phyloP scores from a whole-genome alignment of 192 early-diverging fungal species.

The Fimicolochytrium jonesii region DNA sequence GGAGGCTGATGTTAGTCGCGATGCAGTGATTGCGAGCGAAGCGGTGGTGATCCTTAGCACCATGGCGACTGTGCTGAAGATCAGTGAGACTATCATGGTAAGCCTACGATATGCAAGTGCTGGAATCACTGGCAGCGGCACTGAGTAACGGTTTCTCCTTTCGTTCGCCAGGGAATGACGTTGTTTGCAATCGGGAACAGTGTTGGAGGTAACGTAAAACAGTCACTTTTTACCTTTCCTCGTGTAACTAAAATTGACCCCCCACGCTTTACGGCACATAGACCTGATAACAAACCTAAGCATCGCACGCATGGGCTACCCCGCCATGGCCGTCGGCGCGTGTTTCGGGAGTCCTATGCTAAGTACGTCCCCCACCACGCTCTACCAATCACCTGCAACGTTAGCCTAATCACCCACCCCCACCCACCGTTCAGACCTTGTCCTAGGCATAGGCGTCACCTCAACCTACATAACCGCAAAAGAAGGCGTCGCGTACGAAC shows the following conservation, averaged over 20 bases:
- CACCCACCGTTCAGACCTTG: conserved; percentile 48
- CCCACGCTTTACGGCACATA: too few species aligned
- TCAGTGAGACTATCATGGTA: conserved; percentile 76
- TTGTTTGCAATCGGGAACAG: conserved; percentile 76
- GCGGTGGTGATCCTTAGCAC: conserved; percentile 79
- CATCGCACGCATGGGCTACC: conserved; percentile 86
- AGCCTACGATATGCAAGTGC: conserved; percentile 44
- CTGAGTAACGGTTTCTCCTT: background rate
- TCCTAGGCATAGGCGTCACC: conserved; percentile 81
- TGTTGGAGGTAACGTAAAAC: conserved; percentile 32
- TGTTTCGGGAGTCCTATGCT: conserved; percentile 93
- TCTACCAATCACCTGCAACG: background rate
- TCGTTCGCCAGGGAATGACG: conserved; percentile 33
- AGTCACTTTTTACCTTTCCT: background rate
- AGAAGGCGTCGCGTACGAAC: background rate
- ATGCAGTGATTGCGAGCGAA: conserved; percentile 74
- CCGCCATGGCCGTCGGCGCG: conserved; percentile 91
- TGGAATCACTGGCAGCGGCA: background rate
- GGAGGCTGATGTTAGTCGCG: too few species aligned
- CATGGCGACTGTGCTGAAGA: conserved; percentile 68
- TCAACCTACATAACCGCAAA: conserved; percentile 10
- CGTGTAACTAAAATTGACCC: background rate
- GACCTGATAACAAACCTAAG: conserved; percentile 92
- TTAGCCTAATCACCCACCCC: background rate
- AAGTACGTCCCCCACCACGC: conserved; percentile 45